These are phyloP conservation scores for Geosmithia morbida DNA, from an alignment of 2,329 filamentous ascomycete species.

Conservation along the genomic window DNA sequence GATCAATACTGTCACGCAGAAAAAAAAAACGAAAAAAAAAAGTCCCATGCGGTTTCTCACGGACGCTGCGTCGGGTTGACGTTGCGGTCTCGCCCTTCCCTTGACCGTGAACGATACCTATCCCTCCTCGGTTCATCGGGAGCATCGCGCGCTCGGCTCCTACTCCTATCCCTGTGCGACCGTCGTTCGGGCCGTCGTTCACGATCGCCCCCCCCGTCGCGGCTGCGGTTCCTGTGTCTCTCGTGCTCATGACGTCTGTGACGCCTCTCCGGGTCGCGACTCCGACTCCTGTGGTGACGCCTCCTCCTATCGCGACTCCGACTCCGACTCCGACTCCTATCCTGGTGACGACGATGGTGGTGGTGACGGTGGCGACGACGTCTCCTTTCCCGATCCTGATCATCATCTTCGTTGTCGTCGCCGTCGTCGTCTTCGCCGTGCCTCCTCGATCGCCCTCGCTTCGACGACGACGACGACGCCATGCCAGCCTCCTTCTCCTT, in stretches of 20 bases:
- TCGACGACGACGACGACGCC: conserved; percentile 10
- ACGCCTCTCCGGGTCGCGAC: conserved; percentile 10
- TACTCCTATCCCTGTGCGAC: conserved; percentile 5
- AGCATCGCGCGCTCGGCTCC: conserved; percentile 5
- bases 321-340: conserved; percentile 18
- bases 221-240: conserved; percentile 16
- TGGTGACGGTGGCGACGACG: not conserved
- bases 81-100: not conserved
- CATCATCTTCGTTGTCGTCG: too few species aligned
- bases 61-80: not conserved
- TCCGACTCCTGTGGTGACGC: conserved; percentile 12
- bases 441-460: conserved; percentile 14
- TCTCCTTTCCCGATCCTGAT: not conserved
- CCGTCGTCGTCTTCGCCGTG: conserved; percentile 10
- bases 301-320: conserved; percentile 15
- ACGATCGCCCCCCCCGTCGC: conserved; percentile 9
- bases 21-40: too few species aligned
- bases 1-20: too few species aligned
- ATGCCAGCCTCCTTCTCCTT: conserved; percentile 7
- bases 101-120: conserved; percentile 3
- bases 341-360: conserved; percentile 5
- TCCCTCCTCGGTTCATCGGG: conserved; percentile 4
- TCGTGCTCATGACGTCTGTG: conserved; percentile 14
- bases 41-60: not conserved
- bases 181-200: conserved; percentile 4